Base-by-base conservation (phyloP, 2,329 filamentous ascomycete species). In the Neurospora crassa region DNA sequence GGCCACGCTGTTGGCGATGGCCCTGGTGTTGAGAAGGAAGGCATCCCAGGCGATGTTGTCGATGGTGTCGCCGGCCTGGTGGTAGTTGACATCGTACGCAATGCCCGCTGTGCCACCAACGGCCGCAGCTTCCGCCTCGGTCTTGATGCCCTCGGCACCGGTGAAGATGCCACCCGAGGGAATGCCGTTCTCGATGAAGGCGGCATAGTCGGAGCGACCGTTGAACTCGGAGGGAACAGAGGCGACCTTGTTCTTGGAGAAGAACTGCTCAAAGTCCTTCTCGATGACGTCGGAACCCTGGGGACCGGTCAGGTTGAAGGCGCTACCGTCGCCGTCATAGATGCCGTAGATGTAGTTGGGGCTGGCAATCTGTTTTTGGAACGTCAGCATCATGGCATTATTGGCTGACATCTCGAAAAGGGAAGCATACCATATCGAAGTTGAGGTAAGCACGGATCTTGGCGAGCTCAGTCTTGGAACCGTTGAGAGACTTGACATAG, bases 131-230 rank as follows among this genome's bases (percentile, higher is more conserved):
- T 92, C 86, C 53, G 85, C 84, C 40, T 82, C 81, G 0, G 81
- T 83, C 79, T 86, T 87, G 74, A 79, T 76, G 76, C 84, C 86
- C 79, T 88, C 88, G 14, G 78, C 78, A 70, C 82, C 79, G 10
- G 90, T 92, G 76, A 90, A 90, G 71, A 92, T 83, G 14, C 91
- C 91, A 37, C 90, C 90, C 0, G 87, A 86, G 2, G 91, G 88
- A 72, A 92, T 90, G 11, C 88, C 88, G 74, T 86, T 86, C 76
- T 87, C 84, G 73, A 91, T 87, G 81, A 92, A 92, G 2, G 86
- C 88, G 47, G 86, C 88, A 76, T 92, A 92, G 78, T 92, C 90
- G 69, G 74, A 75, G 37, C 75, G 75, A 34, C 75, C 75, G 77
- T 87, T 86, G 76, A 92, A 92, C 67, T 86, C 85, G 34, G 89